Evolutionary conservation across 2,329 filamentous ascomycete genomes (phyloP).

Genomic region (Sporothrix pallida): DNA sequence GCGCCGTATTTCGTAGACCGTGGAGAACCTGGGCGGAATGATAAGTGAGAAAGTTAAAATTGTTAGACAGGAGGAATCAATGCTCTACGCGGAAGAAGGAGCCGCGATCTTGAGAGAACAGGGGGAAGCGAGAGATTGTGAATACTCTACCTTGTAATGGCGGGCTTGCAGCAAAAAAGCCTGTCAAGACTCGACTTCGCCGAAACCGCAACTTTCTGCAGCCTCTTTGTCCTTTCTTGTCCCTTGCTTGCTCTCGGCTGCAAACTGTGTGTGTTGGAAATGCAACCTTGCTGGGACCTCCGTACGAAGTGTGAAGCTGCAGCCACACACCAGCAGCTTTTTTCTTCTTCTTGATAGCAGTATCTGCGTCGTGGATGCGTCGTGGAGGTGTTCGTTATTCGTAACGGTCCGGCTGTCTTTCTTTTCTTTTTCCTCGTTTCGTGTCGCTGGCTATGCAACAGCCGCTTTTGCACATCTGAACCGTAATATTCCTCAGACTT

Average conservation of each 20-base stretch:
- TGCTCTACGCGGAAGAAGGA: neutral
- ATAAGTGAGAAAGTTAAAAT: slow-evolving; percentile 7
- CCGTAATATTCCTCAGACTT: too few species aligned
- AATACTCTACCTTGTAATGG: too few species aligned
- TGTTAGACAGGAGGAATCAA: slow-evolving; percentile 1
- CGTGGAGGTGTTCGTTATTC: neutral
- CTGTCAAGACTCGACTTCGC: neutral
- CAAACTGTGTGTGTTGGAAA: slow-evolving; percentile 1
- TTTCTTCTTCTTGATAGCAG: neutral
- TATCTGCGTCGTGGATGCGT: neutral
- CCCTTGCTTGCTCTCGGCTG: slow-evolving; percentile 19
- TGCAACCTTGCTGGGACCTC: slow-evolving; percentile 18
- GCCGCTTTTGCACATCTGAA: neutral
- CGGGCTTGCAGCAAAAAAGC: neutral
- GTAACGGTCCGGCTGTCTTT: neutral
- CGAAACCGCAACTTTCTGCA: slow-evolving; percentile 14
- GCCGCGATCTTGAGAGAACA: slow-evolving; percentile 5
- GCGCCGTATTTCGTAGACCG: neutral
- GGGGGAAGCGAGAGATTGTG: neutral
- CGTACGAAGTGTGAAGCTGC: neutral
- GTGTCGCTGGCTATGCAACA: neutral
- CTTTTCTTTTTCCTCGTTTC: neutral
- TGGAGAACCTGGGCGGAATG: neutral
- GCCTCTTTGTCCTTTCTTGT: slow-evolving; percentile 1
- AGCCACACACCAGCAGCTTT: slow-evolving; percentile 1